Conservation (phyloP, 192 early-diverging fungal genomes). For the Podochytrium sp. region DNA sequence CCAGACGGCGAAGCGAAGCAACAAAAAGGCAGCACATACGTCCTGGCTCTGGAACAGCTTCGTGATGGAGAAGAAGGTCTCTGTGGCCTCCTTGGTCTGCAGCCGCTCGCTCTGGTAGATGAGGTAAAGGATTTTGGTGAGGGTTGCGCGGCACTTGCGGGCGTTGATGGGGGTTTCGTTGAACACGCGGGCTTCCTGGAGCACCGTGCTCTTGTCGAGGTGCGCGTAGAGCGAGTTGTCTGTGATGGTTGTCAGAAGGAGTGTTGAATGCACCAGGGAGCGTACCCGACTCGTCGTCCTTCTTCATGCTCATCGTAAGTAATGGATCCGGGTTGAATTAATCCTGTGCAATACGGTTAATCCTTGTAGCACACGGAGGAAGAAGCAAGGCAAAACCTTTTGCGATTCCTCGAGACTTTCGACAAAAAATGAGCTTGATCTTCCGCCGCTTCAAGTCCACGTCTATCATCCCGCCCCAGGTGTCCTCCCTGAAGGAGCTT, state of each 20-base stretch:
- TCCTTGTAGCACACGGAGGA: too few relatives aligned
- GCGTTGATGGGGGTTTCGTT: conserved; percentile 96
- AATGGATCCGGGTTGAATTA: too few relatives aligned
- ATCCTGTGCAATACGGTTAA: too few relatives aligned
- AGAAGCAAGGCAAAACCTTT: not conserved
- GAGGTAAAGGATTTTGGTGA: conserved; percentile 94
- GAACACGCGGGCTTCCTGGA: conserved; percentile 96
- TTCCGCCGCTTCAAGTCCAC: conserved; percentile 44
- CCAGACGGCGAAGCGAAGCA: conserved; percentile 1
- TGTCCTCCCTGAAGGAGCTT: conserved; percentile 53
- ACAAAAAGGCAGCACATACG: conserved; percentile 45
- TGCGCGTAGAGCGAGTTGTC: conserved; percentile 82
- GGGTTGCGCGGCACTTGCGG: conserved; percentile 86
- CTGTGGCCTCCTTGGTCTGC: conserved; percentile 93
- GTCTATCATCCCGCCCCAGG: conserved; percentile 52
- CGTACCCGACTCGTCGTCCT: conserved; percentile 21
- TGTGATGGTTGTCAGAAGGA: not conserved
- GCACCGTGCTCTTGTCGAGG: conserved; percentile 88
- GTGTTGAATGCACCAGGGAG: not conserved
- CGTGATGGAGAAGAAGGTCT: conserved; percentile 96
- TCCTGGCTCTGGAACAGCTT: conserved; percentile 97
- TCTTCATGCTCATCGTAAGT: conserved; percentile 25
- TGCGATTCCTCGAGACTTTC: conserved; percentile 2
- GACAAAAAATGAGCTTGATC: not conserved
- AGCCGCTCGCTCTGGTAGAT: conserved; percentile 89